These are phyloP conservation scores for Microcera coccophila DNA, from an alignment of 2,329 filamentous ascomycete genomes.

Conservation along the genomic window DNA sequence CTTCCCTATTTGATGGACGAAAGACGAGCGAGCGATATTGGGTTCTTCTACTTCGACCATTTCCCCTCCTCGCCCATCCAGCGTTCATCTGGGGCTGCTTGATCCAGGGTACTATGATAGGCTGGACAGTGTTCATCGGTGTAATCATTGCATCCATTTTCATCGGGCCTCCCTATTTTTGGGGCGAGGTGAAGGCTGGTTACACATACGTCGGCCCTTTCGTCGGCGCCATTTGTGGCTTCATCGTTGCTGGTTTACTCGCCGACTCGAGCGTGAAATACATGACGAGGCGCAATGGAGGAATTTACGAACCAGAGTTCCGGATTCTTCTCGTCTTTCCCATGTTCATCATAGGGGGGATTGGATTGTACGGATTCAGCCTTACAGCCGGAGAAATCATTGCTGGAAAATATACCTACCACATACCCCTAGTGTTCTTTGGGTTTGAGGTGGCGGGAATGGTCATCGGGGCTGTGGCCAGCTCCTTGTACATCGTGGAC, in stretches of 20 bases:
- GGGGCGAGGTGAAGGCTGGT: constrained; percentile 76
- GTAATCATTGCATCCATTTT: constrained; percentile 80
- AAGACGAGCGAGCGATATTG: constrained; percentile 74
- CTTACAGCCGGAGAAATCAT: constrained; percentile 62
- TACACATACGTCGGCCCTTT: constrained; percentile 85
- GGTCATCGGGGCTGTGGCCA: constrained; percentile 85
- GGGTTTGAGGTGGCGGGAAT: constrained; percentile 81
- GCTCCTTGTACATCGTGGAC: constrained; percentile 85
- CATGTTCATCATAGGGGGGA: constrained; percentile 71
- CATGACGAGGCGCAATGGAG: constrained; percentile 71
- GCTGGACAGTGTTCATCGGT: constrained; percentile 92
- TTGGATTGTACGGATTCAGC: constrained; percentile 82
- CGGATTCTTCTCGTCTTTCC: constrained; percentile 78
- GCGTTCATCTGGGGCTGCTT: constrained; percentile 76
- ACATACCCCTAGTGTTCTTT: constrained; percentile 78
- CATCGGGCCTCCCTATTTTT: constrained; percentile 75
- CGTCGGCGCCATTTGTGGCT: constrained; percentile 74
- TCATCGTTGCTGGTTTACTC: constrained; percentile 68
- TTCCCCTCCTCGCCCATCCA: constrained; percentile 79
- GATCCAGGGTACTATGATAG: constrained; percentile 85
- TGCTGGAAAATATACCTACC: constrained; percentile 58
- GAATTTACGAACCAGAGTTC: constrained; percentile 89
- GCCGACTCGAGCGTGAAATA: constrained; percentile 68
- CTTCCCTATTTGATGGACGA: constrained; percentile 73
- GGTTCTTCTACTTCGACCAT: constrained; percentile 64